These are phyloP conservation scores for Pyrenula massariospora DNA, from an alignment of 495 filamentous ascomycete genomes.

Conservation along the genomic window DNA sequence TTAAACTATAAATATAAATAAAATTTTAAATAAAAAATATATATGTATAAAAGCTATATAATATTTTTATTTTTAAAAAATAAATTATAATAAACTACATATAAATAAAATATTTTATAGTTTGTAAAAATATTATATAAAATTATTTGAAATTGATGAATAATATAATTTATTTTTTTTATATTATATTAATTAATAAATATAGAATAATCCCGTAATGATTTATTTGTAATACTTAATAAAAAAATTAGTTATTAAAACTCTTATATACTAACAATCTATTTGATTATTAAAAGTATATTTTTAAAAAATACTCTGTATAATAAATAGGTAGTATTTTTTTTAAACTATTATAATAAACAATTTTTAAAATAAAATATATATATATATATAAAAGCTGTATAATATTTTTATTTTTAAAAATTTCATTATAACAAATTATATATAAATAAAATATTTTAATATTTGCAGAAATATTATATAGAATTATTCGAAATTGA, in stretches of 20 bases:
- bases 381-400: conserved; percentile 1
- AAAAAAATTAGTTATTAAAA: not conserved
- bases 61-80: not conserved
- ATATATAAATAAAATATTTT: not conserved
- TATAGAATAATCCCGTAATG: not conserved
- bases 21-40: not conserved
- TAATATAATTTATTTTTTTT: not conserved
- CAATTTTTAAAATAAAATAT: not conserved
- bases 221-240: not conserved
- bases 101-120: not conserved
- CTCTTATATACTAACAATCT: not conserved
- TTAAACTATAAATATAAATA: not conserved
- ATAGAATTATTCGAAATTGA: not conserved
- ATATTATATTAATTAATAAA: not conserved
- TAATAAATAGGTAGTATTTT: conserved; percentile 1
- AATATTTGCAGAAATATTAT: not conserved
- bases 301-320: conserved; percentile 1
- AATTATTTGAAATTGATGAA: not conserved
- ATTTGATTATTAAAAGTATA: not conserved
- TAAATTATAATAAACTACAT: not conserved
- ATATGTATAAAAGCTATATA: not conserved
- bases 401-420: conserved; percentile 1
- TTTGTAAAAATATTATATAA: not conserved
- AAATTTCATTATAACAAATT: too few species aligned
- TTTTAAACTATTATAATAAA: not conserved